Evolutionary conservation across 1,284 basidiomycete species (phyloP).

Genomic region (Phylloporus sp.): DNA sequence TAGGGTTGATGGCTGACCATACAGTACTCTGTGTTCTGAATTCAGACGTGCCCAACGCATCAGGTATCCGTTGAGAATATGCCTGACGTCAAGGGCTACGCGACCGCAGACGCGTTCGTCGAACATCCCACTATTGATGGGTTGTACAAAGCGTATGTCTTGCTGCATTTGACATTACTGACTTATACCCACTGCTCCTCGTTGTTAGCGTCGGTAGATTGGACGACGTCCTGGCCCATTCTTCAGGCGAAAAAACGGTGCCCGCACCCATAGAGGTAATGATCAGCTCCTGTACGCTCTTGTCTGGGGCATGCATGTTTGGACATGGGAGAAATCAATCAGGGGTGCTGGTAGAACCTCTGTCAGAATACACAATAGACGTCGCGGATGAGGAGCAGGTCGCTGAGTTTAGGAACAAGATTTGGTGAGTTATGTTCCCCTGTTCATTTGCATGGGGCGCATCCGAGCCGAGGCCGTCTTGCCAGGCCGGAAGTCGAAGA

Average conservation of each 20-base stretch:
- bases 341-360: conserved; percentile 34
- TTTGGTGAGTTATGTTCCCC: conserved; percentile 18
- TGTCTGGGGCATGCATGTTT: conserved; percentile 30
- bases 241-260: conserved; percentile 30
- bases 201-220: conserved; percentile 27
- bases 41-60: conserved; percentile 21
- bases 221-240: conserved; percentile 28
- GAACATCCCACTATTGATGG: conserved; percentile 38
- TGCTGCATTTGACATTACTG: neutral
- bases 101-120: conserved; percentile 36
- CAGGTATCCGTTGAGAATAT: conserved; percentile 36
- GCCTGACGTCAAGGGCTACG: conserved; percentile 37
- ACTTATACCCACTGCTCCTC: too few relatives aligned
- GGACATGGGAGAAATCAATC: conserved; percentile 25
- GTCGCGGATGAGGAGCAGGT: conserved; percentile 21
- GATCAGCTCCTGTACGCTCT: neutral
- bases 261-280: neutral
- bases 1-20: neutral
- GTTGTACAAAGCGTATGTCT: conserved; percentile 42
- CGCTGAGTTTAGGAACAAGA: conserved; percentile 26
- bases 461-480: neutral
- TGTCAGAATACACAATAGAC: conserved; percentile 26
- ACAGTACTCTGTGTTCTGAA: neutral
- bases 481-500: conserved; percentile 34
- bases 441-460: neutral